A percentile compares a stretch with the other conserved stretches of the same genome.
Conservation (phyloP, 345 rosid genomes). For the Aquilaria sinensis region DNA sequence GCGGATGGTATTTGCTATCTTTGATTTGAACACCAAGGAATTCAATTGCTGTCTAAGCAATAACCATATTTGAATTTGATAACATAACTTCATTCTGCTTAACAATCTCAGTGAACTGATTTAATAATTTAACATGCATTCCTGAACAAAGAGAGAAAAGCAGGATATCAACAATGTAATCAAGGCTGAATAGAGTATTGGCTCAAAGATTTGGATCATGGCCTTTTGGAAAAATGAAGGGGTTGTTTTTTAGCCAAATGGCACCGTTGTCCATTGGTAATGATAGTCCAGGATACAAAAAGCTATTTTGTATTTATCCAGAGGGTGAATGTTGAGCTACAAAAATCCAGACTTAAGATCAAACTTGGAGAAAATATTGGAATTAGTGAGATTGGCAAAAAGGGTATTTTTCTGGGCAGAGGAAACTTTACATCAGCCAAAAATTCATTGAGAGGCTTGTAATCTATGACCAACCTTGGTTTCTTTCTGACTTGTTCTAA, state of each 20-base stretch:
- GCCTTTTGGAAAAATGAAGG: no score
- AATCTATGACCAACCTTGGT: background rate
- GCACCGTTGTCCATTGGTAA: no score
- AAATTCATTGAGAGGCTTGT: background rate
- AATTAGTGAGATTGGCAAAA: no score
- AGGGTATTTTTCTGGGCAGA: background rate
- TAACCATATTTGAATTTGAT: background rate
- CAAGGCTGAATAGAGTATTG: no score
- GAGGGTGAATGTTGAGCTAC: background rate
- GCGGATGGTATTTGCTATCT: background rate
- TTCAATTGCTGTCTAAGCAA: background rate
- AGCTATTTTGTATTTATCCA: background rate
- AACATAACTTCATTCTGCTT: background rate
- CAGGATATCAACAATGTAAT: background rate
- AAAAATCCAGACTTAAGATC: background rate
- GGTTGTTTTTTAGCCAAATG: no score
- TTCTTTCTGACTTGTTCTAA: background rate
- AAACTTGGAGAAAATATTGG: no score
- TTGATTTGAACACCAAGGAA: background rate
- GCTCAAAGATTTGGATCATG: no score
- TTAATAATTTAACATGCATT: background rate
- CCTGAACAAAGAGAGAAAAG: background rate
- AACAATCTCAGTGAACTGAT: background rate
- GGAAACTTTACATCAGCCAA: background rate
- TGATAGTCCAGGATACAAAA: background rate